These are phyloP conservation scores for Ophiorrhiza pumila DNA, from an alignment of 257 asterid genomes.

Conservation along the genomic window DNA sequence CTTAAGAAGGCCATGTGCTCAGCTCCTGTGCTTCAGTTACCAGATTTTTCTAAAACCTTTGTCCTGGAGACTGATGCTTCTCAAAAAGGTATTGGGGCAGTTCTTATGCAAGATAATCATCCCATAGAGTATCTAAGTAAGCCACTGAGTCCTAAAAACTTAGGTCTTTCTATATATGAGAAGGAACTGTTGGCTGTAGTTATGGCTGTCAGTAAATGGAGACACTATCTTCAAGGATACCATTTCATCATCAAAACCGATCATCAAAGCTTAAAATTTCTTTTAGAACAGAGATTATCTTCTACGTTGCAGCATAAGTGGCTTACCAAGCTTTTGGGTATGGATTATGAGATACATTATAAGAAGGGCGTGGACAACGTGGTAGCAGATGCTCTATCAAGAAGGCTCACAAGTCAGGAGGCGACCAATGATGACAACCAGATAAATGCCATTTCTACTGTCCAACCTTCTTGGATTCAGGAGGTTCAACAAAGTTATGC, in stretches of 20 bases:
- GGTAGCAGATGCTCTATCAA: constrained; percentile 3
- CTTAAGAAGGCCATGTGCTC: neutral
- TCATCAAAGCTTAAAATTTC: too few relatives aligned
- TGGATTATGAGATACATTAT: neutral
- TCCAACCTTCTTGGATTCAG: too few relatives aligned
- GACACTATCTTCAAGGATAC: too few relatives aligned
- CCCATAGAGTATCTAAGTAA: neutral
- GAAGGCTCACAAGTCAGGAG: neutral
- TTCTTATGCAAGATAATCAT: neutral
- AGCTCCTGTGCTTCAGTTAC: neutral
- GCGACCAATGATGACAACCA: too few relatives aligned
- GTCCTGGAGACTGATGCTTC: neutral
- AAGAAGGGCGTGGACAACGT: neutral
- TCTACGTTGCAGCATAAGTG: constrained; percentile 8
- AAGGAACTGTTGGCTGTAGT: neutral
- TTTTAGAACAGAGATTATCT: neutral
- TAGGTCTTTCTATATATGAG: constrained; percentile 2
- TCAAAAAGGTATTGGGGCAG: neutral
- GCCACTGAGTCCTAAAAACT: neutral
- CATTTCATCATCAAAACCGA: neutral
- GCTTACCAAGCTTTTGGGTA: neutral
- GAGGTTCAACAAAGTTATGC: too few relatives aligned
- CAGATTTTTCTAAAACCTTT: neutral
- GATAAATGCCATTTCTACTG: too few relatives aligned
- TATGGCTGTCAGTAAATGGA: neutral